These are phyloP conservation scores for Ophiostoma ulmi DNA, from an alignment of 2,329 filamentous ascomycete species.

Conservation along the genomic window DNA sequence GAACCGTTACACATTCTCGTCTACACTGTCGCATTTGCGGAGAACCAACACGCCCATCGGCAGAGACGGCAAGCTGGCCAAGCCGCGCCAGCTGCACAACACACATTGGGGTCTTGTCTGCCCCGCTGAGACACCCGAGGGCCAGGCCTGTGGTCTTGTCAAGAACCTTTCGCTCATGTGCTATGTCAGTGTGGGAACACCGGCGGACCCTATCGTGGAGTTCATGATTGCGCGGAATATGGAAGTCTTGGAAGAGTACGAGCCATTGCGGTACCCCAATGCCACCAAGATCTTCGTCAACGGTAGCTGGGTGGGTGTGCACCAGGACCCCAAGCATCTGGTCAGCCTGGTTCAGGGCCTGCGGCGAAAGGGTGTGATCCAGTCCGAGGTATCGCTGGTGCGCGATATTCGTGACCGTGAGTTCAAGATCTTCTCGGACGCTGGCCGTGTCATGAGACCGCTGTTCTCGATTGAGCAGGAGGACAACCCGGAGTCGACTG, in stretches of 20 bases:
- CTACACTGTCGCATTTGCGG: conserved; percentile 91
- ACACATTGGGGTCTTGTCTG: conserved; percentile 98
- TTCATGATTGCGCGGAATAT: conserved; percentile 96
- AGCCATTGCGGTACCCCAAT: conserved; percentile 75
- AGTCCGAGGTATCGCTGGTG: conserved; percentile 88
- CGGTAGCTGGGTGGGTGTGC: conserved; percentile 95
- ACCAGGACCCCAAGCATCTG: conserved; percentile 80
- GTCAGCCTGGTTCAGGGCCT: conserved; percentile 73
- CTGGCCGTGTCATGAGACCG: conserved; percentile 88
- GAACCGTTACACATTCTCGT: conserved; percentile 96
- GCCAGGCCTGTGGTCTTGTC: conserved; percentile 94
- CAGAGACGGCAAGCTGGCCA: conserved; percentile 95
- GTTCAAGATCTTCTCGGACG: conserved; percentile 98
- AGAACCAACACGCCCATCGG: conserved; percentile 97
- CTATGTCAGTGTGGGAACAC: conserved; percentile 92
- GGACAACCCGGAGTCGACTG: conserved; percentile 59
- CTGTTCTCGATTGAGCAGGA: conserved; percentile 91
- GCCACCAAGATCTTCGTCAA: conserved; percentile 98
- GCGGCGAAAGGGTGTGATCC: conserved; percentile 75
- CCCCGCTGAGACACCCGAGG: conserved; percentile 94
- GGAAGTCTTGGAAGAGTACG: conserved; percentile 95
- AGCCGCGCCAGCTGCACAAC: conserved; percentile 95
- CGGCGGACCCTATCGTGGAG: conserved; percentile 81
- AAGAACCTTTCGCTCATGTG: conserved; percentile 99
- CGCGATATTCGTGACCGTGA: conserved; percentile 95